Conservation (phyloP, 768 basidiomycete species). For the Amanita brunnescens region DNA sequence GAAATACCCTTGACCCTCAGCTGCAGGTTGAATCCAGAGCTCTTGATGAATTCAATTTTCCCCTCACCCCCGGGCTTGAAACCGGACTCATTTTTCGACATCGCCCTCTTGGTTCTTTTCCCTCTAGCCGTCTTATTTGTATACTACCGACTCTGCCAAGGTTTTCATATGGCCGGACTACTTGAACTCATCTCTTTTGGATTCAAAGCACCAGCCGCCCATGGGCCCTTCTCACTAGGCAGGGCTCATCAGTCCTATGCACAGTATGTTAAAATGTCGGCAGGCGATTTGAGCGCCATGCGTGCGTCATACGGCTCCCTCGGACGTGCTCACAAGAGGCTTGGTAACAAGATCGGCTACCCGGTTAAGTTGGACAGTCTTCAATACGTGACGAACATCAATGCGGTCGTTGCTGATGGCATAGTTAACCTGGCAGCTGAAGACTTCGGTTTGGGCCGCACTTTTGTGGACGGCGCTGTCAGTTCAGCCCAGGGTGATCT, state of each 20-base stretch:
- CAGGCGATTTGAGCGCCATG: conserved; percentile 32
- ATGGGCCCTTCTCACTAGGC: conserved; percentile 35
- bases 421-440: conserved; percentile 30
- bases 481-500: conserved; percentile 27
- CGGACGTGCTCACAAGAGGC: conserved; percentile 35
- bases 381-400: conserved; percentile 30
- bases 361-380: conserved; percentile 40
- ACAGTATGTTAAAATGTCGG: conserved; percentile 33
- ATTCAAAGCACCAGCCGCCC: conserved; percentile 10
- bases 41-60: neutral
- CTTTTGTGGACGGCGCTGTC: conserved; percentile 12
- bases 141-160: conserved; percentile 17
- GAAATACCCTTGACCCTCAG: too few species aligned
- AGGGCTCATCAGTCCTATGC: conserved; percentile 35
- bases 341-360: conserved; percentile 47
- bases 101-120: conserved; percentile 28
- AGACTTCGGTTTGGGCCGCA: conserved; percentile 22
- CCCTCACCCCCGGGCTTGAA: neutral
- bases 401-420: conserved; percentile 27
- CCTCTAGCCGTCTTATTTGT: conserved; percentile 28
- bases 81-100: conserved; percentile 20
- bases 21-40: neutral
- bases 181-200: conserved; percentile 19
- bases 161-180: conserved; percentile 20
- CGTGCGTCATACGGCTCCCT: conserved; percentile 35